These are phyloP conservation scores for Pleomassaria siparia DNA, from an alignment of 2,329 filamentous ascomycete species.

Conservation along the genomic window DNA sequence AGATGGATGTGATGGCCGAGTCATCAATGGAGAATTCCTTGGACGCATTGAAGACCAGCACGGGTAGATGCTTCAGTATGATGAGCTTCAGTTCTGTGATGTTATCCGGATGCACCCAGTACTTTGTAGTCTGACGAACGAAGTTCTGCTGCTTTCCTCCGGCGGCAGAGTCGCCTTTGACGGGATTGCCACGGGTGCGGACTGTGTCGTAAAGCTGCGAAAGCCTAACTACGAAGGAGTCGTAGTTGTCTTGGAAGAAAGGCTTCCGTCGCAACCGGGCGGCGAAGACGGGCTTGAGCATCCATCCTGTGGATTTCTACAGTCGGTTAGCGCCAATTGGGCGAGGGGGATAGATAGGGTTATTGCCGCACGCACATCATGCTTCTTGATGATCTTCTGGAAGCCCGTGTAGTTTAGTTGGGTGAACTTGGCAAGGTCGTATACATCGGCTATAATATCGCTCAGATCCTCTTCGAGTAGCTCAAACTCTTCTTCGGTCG, in stretches of 20 bases:
- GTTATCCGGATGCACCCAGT: constrained; percentile 98
- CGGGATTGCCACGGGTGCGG: constrained; percentile 86
- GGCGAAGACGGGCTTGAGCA: constrained; percentile 93
- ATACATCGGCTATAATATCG: constrained; percentile 97
- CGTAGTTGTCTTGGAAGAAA: constrained; percentile 99
- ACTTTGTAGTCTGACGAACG: constrained; percentile 95
- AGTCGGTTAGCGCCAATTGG: constrained; percentile 17
- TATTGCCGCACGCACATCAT: constrained; percentile 67
- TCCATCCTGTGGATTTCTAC: constrained; percentile 91
- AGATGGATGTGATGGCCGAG: constrained; percentile 95
- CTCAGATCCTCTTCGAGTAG: constrained; percentile 91
- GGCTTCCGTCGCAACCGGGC: constrained; percentile 92
- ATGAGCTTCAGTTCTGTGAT: constrained; percentile 98
- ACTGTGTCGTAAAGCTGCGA: constrained; percentile 95
- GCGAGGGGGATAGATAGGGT: constrained; percentile 7
- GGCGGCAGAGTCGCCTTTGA: constrained; percentile 87
- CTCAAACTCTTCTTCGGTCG: constrained; percentile 90
- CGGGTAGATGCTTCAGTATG: constrained; percentile 94
- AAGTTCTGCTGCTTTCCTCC: constrained; percentile 94
- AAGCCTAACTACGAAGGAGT: constrained; percentile 90
- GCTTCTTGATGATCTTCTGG: constrained; percentile 99
- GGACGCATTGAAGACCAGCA: constrained; percentile 94
- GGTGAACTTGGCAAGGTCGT: constrained; percentile 96
- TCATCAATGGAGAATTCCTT: constrained; percentile 94
- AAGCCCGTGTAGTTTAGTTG: constrained; percentile 99